Evolutionary conservation across 345 rosid genomes (phyloP).

Genomic region (Salix koriyanagi): DNA sequence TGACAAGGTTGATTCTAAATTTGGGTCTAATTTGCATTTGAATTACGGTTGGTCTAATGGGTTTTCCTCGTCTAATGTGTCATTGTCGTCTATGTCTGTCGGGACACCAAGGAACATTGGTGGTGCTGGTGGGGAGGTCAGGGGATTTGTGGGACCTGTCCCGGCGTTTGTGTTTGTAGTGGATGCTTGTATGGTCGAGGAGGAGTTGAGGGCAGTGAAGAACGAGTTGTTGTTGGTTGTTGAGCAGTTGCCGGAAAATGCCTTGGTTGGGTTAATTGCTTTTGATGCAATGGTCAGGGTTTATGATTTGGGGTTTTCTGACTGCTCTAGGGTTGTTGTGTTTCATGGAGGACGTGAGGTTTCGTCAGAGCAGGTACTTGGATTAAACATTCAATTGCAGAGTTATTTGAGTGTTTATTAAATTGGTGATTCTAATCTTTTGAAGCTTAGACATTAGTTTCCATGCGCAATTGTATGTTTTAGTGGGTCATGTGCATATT

Average conservation of each 20-base stretch:
- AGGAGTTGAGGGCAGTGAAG: slow-evolving; percentile 66
- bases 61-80: slow-evolving; percentile 44
- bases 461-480: not conserved
- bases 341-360: slow-evolving; percentile 77
- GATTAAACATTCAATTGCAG: not conserved
- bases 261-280: slow-evolving; percentile 61
- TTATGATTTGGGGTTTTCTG: slow-evolving; percentile 71
- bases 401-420: not conserved
- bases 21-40: slow-evolving; percentile 9
- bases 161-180: slow-evolving; percentile 90
- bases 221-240: slow-evolving; percentile 65
- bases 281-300: slow-evolving; percentile 87
- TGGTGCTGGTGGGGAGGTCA: slow-evolving; percentile 27
- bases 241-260: slow-evolving; percentile 77
- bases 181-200: slow-evolving; percentile 64
- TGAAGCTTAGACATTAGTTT: not conserved
- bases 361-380: slow-evolving; percentile 63
- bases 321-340: slow-evolving; percentile 64
- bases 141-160: slow-evolving; percentile 33
- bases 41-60: slow-evolving; percentile 14
- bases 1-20: slow-evolving; percentile 12
- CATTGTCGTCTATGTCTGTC: slow-evolving; percentile 41
- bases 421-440: not conserved
- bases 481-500: not conserved
- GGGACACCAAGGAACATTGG: slow-evolving; percentile 29